A percentile compares a stretch with the other conserved stretches of the same genome.
phyloP scores from a whole-genome alignment of 164 flowering plant genomes.

The Piper longum region DNA sequence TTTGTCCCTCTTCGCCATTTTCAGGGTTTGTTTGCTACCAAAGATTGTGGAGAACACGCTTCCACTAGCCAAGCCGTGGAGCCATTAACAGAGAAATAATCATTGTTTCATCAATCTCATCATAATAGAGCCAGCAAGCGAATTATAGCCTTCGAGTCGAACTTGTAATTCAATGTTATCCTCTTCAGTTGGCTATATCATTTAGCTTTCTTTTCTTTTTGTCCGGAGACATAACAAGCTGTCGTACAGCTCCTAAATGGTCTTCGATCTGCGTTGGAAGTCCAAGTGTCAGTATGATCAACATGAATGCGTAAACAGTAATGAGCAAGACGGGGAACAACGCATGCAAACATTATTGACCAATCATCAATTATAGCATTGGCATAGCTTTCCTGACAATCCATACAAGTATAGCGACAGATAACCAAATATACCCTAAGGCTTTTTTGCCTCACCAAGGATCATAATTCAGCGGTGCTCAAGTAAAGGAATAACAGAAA shows the following conservation, averaged over 20 bases:
- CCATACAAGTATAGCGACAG: not conserved
- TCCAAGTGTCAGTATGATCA: not conserved
- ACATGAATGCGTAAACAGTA: too few species aligned
- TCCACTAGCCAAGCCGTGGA: too few species aligned
- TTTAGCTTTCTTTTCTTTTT: conserved; percentile 33
- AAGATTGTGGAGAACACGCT: too few species aligned
- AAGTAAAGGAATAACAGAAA: too few species aligned
- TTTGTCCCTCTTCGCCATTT: too few species aligned
- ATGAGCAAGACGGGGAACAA: not conserved
- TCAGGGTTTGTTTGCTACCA: too few species aligned
- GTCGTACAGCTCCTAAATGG: conserved; percentile 53
- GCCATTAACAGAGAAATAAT: not conserved
- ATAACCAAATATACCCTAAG: not conserved
- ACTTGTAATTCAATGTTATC: not conserved
- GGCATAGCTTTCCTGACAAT: not conserved
- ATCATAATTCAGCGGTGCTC: too few species aligned
- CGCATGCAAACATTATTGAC: not conserved
- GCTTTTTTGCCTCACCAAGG: not conserved
- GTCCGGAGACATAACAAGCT: conserved; percentile 51
- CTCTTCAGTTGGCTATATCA: conserved; percentile 10
- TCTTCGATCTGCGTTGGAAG: conserved; percentile 53
- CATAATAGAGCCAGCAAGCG: not conserved
- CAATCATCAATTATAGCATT: not conserved
- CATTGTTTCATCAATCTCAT: not conserved
- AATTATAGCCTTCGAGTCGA: not conserved